Percentiles rank a stretch among this genome's conserved stretches.
Evolutionary conservation across 495 filamentous ascomycete species (phyloP).

Genomic region (Neohortaea acidophila): DNA sequence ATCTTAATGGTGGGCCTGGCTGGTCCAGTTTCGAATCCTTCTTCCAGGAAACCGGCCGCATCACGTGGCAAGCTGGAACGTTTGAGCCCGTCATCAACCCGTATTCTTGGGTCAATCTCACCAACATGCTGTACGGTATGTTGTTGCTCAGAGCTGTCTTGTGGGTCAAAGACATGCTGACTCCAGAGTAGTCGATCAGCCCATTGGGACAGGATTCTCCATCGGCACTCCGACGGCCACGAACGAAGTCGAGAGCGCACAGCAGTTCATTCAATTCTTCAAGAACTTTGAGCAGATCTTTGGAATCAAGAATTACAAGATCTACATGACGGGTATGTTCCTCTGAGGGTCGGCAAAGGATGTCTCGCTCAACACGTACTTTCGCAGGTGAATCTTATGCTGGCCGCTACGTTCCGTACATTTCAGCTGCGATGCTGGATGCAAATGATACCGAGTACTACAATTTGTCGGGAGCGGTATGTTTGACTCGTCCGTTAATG

Average conservation of each 20-base stretch:
- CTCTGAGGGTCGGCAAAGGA: no score
- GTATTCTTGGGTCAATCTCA: slow-evolving; percentile 41
- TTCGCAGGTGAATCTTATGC: slow-evolving; percentile 17
- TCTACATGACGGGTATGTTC: slow-evolving; percentile 21
- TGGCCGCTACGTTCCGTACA: slow-evolving; percentile 21
- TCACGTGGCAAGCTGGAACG: slow-evolving; percentile 46
- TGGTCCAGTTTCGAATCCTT: no score
- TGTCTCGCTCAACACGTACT: no score
- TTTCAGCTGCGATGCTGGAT: slow-evolving; percentile 19
- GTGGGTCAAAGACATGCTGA: neutral
- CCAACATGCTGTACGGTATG: slow-evolving; percentile 14
- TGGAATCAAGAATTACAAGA: slow-evolving; percentile 22
- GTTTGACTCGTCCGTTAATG: slow-evolving; percentile 2
- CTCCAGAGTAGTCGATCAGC: no score
- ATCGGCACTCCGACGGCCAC: slow-evolving; percentile 15
- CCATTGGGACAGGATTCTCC: slow-evolving; percentile 15
- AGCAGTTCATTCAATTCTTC: slow-evolving; percentile 21
- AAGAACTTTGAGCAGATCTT: slow-evolving; percentile 21
- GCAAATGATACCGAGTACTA: slow-evolving; percentile 14
- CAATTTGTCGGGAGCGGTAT: slow-evolving; percentile 7
- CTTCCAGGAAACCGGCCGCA: slow-evolving; percentile 50
- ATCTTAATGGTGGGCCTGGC: slow-evolving; percentile 20
- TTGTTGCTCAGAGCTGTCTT: slow-evolving; percentile 6
- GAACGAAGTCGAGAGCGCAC: slow-evolving; percentile 19
- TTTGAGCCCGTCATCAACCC: slow-evolving; percentile 43